phyloP scores from a whole-genome alignment of 345 rosid genomes.

The Syzygium jambos region DNA sequence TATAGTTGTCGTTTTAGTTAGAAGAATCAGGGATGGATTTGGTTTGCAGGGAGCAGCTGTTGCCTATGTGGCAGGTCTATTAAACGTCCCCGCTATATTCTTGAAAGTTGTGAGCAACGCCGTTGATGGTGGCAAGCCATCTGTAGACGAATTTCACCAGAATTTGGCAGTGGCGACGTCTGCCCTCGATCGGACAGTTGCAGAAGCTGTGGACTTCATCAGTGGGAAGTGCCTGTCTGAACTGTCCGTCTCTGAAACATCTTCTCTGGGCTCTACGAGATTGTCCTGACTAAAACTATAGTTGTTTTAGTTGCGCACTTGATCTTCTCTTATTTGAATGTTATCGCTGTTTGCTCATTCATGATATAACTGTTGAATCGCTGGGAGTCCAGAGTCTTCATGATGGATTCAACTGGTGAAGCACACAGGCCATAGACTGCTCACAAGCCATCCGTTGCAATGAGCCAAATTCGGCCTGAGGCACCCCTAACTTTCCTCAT shows the following conservation, averaged over 20 bases:
- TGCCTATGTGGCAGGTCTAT: constrained; percentile 76
- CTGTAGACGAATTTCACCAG: constrained; percentile 70
- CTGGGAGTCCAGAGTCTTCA: neutral
- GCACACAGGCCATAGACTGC: neutral
- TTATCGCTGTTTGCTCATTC: neutral
- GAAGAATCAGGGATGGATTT: neutral
- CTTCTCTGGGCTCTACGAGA: neutral
- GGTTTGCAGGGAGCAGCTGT: constrained; percentile 70
- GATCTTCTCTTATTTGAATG: neutral
- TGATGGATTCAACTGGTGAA: neutral
- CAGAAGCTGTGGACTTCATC: constrained; percentile 55
- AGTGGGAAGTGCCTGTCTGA: constrained; percentile 58
- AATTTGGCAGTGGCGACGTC: constrained; percentile 62
- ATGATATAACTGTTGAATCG: neutral
- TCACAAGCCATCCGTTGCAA: neutral
- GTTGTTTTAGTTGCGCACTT: neutral
- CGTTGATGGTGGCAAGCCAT: constrained; percentile 71
- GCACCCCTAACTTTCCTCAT: neutral
- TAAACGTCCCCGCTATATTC: constrained; percentile 72
- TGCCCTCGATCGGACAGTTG: constrained; percentile 47
- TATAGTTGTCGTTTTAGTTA: neutral
- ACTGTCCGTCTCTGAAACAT: constrained; percentile 21
- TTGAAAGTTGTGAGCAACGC: constrained; percentile 83
- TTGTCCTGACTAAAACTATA: neutral
- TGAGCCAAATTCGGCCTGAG: neutral